A percentile compares a stretch with the other conserved stretches of the same genome.
These are phyloP conservation scores for Pontederia crassipes DNA, from an alignment of 176 grass and related monocot species.

Conservation along the genomic window DNA sequence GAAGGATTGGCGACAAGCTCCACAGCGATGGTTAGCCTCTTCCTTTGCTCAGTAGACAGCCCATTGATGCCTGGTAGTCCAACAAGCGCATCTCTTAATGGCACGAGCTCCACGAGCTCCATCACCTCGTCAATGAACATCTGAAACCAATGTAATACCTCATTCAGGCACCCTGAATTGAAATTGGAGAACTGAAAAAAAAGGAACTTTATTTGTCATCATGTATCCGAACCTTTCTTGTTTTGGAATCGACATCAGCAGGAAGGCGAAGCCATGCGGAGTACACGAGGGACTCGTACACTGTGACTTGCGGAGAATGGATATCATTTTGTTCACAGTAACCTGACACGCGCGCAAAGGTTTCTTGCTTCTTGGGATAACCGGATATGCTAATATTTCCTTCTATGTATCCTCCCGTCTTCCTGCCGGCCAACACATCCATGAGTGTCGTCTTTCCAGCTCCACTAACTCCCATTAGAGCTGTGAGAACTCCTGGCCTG, in stretches of 20 bases:
- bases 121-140: conserved; percentile 88
- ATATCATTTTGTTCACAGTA: conserved; percentile 96
- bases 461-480: conserved; percentile 86
- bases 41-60: conserved; percentile 79
- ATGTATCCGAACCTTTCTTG: conserved; percentile 51
- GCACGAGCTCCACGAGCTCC: conserved; percentile 76
- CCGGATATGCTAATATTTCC: conserved; percentile 69
- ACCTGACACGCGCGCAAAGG: conserved; percentile 86
- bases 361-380: conserved; percentile 90
- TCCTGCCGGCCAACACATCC: conserved; percentile 88
- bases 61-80: conserved; percentile 81
- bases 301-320: conserved; percentile 81
- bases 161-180: neutral
- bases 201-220: neutral
- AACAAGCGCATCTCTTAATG: conserved; percentile 67
- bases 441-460: conserved; percentile 91
- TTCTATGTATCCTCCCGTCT: conserved; percentile 79
- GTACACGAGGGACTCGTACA: conserved; percentile 70
- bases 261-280: conserved; percentile 83
- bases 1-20: conserved; percentile 92
- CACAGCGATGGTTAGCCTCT: conserved; percentile 87
- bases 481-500: conserved; percentile 83
- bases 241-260: conserved; percentile 34
- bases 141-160: conserved; percentile 18
- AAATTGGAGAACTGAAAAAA: neutral